phyloP scores from a whole-genome alignment of 441 rosid genomes.

The Arabidopsis hybrid region DNA sequence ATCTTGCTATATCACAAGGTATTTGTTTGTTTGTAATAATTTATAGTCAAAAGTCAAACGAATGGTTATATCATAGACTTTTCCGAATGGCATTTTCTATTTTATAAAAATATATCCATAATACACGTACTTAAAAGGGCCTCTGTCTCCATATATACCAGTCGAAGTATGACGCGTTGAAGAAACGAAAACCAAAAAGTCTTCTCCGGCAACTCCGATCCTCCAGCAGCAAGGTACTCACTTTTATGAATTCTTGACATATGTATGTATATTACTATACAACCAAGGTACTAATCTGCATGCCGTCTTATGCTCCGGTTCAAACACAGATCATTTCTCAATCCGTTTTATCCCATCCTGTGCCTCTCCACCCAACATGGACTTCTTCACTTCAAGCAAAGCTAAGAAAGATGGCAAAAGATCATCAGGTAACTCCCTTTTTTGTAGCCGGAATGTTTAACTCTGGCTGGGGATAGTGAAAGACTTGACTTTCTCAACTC shows the following conservation, averaged over 20 bases:
- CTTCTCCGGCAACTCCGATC: slow-evolving; percentile 7
- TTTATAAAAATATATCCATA: background rate
- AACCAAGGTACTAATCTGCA: background rate
- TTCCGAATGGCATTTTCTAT: background rate
- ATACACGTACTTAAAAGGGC: background rate
- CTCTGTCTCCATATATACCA: background rate
- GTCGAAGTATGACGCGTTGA: slow-evolving; percentile 7
- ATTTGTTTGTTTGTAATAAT: background rate
- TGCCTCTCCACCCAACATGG: slow-evolving; percentile 20
- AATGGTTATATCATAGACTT: slow-evolving; percentile 9
- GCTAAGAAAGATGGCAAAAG: slow-evolving; percentile 37
- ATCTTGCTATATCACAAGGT: background rate
- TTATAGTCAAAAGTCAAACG: slow-evolving; percentile 35
- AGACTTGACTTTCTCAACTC: background rate
- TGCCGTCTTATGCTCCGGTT: slow-evolving; percentile 4
- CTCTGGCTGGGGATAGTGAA: background rate
- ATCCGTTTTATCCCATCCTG: background rate
- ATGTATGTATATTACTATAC: too few species aligned
- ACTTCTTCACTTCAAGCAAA: slow-evolving; percentile 40
- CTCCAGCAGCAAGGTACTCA: background rate
- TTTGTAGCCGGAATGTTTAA: background rate
- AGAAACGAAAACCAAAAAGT: slow-evolving; percentile 1
- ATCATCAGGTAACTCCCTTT: slow-evolving; percentile 22
- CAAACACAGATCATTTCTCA: background rate
- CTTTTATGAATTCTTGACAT: background rate